Percentiles rank a stretch among this genome's conserved stretches.
These are phyloP conservation scores for Rosellinia necatrix DNA, from an alignment of 2,329 filamentous ascomycete species.

Conservation along the genomic window DNA sequence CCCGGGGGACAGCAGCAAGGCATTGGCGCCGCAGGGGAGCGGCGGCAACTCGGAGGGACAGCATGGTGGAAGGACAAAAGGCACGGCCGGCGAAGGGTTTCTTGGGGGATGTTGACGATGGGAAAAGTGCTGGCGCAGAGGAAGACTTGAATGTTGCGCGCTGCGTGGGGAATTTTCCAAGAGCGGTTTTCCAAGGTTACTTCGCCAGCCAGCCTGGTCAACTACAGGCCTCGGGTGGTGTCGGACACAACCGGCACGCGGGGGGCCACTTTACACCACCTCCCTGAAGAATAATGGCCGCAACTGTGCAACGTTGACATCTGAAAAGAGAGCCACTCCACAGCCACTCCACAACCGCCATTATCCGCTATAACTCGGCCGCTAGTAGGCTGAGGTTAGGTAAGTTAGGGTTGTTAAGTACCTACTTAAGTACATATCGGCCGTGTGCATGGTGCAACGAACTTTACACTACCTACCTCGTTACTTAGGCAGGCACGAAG, in stretches of 20 bases:
- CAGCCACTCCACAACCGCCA: conserved; percentile 6
- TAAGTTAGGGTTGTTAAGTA: too few species aligned
- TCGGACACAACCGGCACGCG: conserved; percentile 30
- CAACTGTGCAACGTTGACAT: conserved; percentile 26
- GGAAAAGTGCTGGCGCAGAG: conserved; percentile 25
- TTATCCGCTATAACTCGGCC: conserved; percentile 1
- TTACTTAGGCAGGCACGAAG: too few species aligned
- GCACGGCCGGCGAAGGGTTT: conserved; percentile 31
- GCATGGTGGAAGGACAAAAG: conserved; percentile 62
- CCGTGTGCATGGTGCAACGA: too few species aligned
- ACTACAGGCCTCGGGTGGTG: conserved; percentile 35
- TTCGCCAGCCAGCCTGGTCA: background rate
- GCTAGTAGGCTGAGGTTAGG: background rate
- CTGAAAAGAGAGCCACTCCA: conserved; percentile 33
- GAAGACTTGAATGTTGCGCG: conserved; percentile 16
- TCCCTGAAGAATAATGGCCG: background rate
- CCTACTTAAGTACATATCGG: too few species aligned
- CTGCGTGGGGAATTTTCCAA: conserved; percentile 31
- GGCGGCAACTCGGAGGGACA: conserved; percentile 79
- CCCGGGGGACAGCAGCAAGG: conserved; percentile 70
- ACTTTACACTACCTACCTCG: too few species aligned
- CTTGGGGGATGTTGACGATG: conserved; percentile 16
- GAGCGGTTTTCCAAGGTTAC: conserved; percentile 22
- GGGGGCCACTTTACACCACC: conserved; percentile 7
- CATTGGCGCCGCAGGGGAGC: conserved; percentile 77